phyloP scores from a whole-genome alignment of 2,329 filamentous ascomycete genomes.

The Calycina marina region DNA sequence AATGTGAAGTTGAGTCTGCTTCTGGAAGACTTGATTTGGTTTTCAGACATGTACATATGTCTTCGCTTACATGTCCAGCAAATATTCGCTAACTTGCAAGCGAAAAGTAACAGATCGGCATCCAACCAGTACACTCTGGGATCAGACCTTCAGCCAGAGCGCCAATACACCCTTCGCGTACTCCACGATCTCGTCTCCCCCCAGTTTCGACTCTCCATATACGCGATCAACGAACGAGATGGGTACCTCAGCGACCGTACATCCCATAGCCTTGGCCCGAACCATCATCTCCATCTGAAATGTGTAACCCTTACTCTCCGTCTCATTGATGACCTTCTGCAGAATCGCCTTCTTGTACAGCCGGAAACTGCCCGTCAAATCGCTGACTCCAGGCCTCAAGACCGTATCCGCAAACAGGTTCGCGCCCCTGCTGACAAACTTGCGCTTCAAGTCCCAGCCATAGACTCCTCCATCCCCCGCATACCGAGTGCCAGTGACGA shows the following conservation, averaged over 20 bases:
- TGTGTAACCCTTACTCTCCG: conserved; percentile 91
- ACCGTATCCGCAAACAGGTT: conserved; percentile 95
- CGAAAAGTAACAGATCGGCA: too few relatives aligned
- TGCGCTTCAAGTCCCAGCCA: conserved; percentile 89
- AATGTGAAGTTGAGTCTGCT: too few relatives aligned
- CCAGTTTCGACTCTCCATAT: background rate
- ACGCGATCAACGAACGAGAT: conserved; percentile 93
- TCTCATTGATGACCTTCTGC: conserved; percentile 78
- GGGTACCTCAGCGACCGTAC: conserved; percentile 83
- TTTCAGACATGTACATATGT: too few relatives aligned
- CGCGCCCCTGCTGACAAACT: conserved; percentile 71
- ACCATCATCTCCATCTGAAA: conserved; percentile 99
- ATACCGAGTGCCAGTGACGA: conserved; percentile 92
- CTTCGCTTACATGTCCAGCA: too few relatives aligned
- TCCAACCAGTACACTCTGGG: background rate
- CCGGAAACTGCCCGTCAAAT: conserved; percentile 87
- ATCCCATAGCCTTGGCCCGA: conserved; percentile 89
- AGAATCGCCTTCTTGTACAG: conserved; percentile 86
- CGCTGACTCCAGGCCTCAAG: conserved; percentile 82
- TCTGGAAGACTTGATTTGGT: too few relatives aligned
- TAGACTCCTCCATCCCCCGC: conserved; percentile 80
- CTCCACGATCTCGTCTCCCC: background rate
- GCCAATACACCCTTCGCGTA: background rate
- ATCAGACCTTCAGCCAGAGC: background rate
- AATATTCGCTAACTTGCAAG: too few relatives aligned